phyloP scores from a whole-genome alignment of 768 basidiomycete genomes.

The Dendrothele bispora region DNA sequence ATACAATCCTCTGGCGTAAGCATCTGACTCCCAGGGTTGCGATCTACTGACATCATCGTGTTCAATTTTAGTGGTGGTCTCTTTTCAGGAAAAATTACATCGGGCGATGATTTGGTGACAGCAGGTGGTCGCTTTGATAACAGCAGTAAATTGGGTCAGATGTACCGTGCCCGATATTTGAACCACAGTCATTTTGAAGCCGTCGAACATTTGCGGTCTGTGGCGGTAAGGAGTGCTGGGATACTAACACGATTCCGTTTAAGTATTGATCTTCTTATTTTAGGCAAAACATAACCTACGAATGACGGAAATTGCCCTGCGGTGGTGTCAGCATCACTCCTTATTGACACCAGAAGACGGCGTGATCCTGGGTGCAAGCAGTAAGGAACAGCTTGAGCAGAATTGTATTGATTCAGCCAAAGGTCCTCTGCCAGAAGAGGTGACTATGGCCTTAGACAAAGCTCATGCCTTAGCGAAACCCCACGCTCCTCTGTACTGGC shows the following conservation, averaged over 20 bases:
- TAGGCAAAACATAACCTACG: conserved; percentile 41
- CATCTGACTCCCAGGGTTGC: not conserved
- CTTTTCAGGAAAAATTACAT: conserved; percentile 44
- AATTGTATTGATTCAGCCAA: conserved; percentile 48
- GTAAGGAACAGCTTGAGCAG: conserved; percentile 40
- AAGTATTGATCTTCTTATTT: not conserved
- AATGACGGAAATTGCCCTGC: conserved; percentile 48
- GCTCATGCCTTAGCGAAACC: conserved; percentile 40
- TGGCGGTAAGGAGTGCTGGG: too few species aligned
- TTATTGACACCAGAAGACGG: conserved; percentile 39
- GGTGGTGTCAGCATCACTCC: conserved; percentile 56
- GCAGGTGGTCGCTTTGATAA: conserved; percentile 44
- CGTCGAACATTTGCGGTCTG: conserved; percentile 35
- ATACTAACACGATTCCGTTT: too few species aligned
- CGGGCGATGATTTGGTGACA: conserved; percentile 28
- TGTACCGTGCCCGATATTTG: conserved; percentile 48
- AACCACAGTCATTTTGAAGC: conserved; percentile 43
- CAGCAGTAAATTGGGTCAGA: conserved; percentile 31
- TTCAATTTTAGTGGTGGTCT: conserved; percentile 38
- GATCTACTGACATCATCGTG: not conserved
- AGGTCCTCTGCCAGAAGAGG: conserved; percentile 53
- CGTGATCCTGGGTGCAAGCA: conserved; percentile 49
- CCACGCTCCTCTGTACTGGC: conserved; percentile 37
- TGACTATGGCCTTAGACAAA: conserved; percentile 50
- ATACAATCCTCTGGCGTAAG: conserved; percentile 48